Evolutionary conservation across 345 rosid species (phyloP), one percentile per base, ranked within the genome.

Genomic region (Turnera subulata): DNA sequence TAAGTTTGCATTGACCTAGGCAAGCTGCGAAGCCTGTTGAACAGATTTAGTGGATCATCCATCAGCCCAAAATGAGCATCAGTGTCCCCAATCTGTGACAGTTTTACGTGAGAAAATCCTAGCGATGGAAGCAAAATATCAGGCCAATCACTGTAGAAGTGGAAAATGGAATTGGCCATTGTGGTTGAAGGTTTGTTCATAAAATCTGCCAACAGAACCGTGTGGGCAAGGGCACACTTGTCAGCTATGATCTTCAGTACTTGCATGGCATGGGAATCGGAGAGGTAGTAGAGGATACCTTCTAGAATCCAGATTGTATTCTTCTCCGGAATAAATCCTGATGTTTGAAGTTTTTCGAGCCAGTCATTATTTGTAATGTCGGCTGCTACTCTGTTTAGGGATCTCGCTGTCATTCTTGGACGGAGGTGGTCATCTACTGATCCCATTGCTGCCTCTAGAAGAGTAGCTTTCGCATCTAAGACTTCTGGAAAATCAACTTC

Each of bases 101-200:
- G 91, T 50, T 62, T 78, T 49, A 89, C 98, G 45, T 84, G 62
- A 63, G 96, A 76, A 74, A 88, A 89, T 50, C 98, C 98, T 18
- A 92, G 63, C 42, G 98, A 67, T 61, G 96, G 96, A 50, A 92
- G 80, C 19, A 86, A 84, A 53, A 77, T 85, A 45, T 92, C 96
- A 19, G 98, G 98, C 98, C 96, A 89, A 73, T 89, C 96, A 66
- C 96, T 81, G 62, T 89, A 82, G 73, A 92, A 92, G 46, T 83
- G 80, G 81, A 81, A 92, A 65, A 75, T 73, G 37, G 96, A 84
- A 72, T 58, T 79, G n/a, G 83, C 76, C 37, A 84, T 71, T 6
- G 83, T 73, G 44, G 93, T 86, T 14, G 96, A 82, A 15, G 83
- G 83, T 71, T 89, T 82, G 73, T 88, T 88, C 96, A 92, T 92